Conservation (phyloP, 768 basidiomycete species). For the Lepiota brunneoincarnata region DNA sequence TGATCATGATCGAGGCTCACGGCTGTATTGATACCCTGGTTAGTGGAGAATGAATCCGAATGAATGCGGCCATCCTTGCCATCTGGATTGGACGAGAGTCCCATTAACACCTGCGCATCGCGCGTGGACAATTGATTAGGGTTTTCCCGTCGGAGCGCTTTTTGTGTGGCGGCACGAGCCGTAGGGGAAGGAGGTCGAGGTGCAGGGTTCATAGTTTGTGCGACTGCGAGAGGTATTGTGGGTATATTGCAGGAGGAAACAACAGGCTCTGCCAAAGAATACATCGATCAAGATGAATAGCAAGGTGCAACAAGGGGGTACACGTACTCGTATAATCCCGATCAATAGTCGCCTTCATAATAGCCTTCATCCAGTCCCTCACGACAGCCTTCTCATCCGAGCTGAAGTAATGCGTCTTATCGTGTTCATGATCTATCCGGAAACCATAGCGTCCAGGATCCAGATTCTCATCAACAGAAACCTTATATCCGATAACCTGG, state of each 20-base stretch:
- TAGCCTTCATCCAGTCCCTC: conserved; percentile 99
- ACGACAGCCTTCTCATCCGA: conserved; percentile 82
- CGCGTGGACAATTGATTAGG: conserved; percentile 77
- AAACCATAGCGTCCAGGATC: conserved; percentile 95
- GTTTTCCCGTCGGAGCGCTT: conserved; percentile 81
- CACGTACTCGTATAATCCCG: conserved; percentile 86
- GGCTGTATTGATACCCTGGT: conserved; percentile 27
- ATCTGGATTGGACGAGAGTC: conserved; percentile 35
- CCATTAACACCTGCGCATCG: conserved; percentile 77
- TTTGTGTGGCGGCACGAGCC: conserved; percentile 84
- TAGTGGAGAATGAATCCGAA: conserved; percentile 56
- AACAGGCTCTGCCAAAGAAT: conserved; percentile 67
- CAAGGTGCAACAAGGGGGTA: background rate
- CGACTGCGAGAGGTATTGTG: conserved; percentile 91
- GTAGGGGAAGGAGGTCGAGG: conserved; percentile 93
- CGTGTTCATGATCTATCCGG: conserved; percentile 84
- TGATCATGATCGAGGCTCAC: conserved; percentile 15
- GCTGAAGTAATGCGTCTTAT: conserved; percentile 89
- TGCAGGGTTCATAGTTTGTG: conserved; percentile 95
- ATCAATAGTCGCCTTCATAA: conserved; percentile 98
- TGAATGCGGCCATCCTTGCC: conserved; percentile 45
- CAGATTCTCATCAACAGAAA: conserved; percentile 88
- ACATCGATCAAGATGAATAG: conserved; percentile 15
- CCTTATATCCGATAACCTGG: conserved; percentile 87
- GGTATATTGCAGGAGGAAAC: conserved; percentile 96